These are phyloP conservation scores for Gracilaria vermiculophylla DNA, from an alignment of 23 red algal genomes.

Conservation along the genomic window DNA sequence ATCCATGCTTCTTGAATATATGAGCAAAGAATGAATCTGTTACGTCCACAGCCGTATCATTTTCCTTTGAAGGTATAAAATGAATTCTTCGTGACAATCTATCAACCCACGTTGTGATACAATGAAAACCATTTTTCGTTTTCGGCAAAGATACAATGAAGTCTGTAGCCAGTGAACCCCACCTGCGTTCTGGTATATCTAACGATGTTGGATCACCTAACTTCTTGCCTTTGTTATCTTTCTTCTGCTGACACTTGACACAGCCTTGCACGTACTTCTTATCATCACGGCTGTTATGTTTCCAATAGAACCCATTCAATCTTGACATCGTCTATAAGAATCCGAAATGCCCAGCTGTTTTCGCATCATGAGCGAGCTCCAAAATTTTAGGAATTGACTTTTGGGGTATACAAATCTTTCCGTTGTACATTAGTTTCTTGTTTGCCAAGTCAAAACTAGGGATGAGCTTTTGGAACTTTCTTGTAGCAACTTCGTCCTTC, in stretches of 20 bases:
- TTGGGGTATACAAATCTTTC: conserved; percentile 2
- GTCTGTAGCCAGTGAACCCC: conserved; percentile 9
- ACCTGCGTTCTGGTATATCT: background rate
- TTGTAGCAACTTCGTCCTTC: background rate
- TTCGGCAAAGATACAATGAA: conserved; percentile 21
- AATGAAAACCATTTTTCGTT: background rate
- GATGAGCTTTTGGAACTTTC: background rate
- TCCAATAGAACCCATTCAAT: conserved; percentile 21
- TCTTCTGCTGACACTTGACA: conserved; percentile 1
- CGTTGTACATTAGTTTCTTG: background rate
- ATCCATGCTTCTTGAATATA: conserved; percentile 15
- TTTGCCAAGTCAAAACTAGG: background rate
- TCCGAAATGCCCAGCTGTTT: background rate
- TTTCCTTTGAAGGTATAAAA: background rate
- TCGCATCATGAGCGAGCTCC: background rate
- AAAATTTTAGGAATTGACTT: background rate
- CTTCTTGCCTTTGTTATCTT: background rate
- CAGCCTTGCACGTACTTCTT: background rate
- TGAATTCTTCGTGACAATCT: conserved; percentile 1
- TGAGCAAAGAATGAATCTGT: background rate
- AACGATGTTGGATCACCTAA: background rate
- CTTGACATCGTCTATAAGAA: conserved; percentile 7
- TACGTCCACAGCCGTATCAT: background rate
- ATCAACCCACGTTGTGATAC: conserved; percentile 13
- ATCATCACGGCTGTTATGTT: conserved; percentile 13